Percentiles rank a stretch among this genome's conserved stretches.
Evolutionary conservation across 805 yeast species (phyloP).

Genomic region (Cyberlindnera veronae): DNA sequence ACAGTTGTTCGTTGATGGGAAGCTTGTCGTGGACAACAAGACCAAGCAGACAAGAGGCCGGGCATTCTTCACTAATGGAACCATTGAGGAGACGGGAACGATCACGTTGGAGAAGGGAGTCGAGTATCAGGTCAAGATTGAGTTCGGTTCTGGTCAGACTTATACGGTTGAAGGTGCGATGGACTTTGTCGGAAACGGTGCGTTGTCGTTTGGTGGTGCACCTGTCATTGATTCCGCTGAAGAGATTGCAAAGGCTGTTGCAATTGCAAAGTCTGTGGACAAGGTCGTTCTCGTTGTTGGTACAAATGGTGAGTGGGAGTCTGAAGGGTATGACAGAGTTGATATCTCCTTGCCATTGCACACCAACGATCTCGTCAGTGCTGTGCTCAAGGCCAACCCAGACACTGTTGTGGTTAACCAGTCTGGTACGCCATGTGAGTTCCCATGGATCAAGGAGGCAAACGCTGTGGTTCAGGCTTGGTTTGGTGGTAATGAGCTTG

Average conservation of each 20-base stretch:
- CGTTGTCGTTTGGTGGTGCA: slow-evolving; percentile 32
- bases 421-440: slow-evolving; percentile 59
- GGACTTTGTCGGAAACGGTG: slow-evolving; percentile 34
- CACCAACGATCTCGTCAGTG: slow-evolving; percentile 45
- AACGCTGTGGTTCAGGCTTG: slow-evolving; percentile 50
- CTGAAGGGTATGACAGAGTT: slow-evolving; percentile 56
- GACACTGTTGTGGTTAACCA: slow-evolving; percentile 54
- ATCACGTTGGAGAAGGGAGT: slow-evolving; percentile 41
- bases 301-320: slow-evolving; percentile 53
- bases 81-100: slow-evolving; percentile 45
- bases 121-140: slow-evolving; percentile 42
- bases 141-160: slow-evolving; percentile 49
- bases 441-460: slow-evolving; percentile 50
- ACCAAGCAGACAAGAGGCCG: slow-evolving; percentile 47
- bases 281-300: slow-evolving; percentile 53
- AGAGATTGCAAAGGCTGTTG: slow-evolving; percentile 41
- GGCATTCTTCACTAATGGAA: slow-evolving; percentile 52
- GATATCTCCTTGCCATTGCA: slow-evolving; percentile 49
- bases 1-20: slow-evolving; percentile 47
- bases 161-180: slow-evolving; percentile 19
- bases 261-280: slow-evolving; percentile 47
- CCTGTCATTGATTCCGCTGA: slow-evolving; percentile 28
- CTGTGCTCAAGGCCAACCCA: slow-evolving; percentile 45
- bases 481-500: slow-evolving; percentile 58
- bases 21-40: slow-evolving; percentile 53